Evolutionary conservation across 768 basidiomycete species (phyloP), one percentile per base, ranked within the genome.

Genomic region (Boletus pseudopeckii): DNA sequence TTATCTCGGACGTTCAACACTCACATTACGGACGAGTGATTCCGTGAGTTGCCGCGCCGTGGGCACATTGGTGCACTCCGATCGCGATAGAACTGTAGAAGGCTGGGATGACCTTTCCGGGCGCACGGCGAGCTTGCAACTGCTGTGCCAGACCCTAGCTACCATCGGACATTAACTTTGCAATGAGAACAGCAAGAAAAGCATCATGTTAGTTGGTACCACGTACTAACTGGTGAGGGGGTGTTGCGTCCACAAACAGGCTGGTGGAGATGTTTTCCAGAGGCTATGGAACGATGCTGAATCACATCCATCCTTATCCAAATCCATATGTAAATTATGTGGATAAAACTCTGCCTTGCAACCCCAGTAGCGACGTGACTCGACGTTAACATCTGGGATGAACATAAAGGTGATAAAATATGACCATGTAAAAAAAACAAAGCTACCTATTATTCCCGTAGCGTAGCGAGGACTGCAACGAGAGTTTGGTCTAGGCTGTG

Each of bases 331-430:
- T 40, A 55, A 56, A 55, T 54, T 49, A 57, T 53, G 52, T 32
- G 33, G 52, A 51, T 52, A 28, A 40, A 50, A 38, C 15, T 37
- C 48, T 59, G 54, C 45, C 43, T 57, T 53, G 62, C 51, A 50
- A 54, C 33, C 30, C 44, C 38, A 57, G 49, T 48, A 56, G 45
- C 24, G 48, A 60, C 45, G 47, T 55, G 57, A 50, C 45, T 45
- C 52, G 50, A 53, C 30, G 45, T 56, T 48, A 52, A 52, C 44
- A 51, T 66, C 57, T 55, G 48, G 37, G 43, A 54, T 33, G 58
- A 55, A 54, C 65, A 68, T 60, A 54, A 57, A 42, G 52, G 62
- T 50, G 56, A 70, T 72, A 71, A 69, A 64, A 58, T 59, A 71
- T 52, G 34, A 49, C 52, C 61, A 57, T 57, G 58, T 60, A 67